phyloP scores from a whole-genome alignment of 1,284 basidiomycete species.

The Ganoderma lingzhi region DNA sequence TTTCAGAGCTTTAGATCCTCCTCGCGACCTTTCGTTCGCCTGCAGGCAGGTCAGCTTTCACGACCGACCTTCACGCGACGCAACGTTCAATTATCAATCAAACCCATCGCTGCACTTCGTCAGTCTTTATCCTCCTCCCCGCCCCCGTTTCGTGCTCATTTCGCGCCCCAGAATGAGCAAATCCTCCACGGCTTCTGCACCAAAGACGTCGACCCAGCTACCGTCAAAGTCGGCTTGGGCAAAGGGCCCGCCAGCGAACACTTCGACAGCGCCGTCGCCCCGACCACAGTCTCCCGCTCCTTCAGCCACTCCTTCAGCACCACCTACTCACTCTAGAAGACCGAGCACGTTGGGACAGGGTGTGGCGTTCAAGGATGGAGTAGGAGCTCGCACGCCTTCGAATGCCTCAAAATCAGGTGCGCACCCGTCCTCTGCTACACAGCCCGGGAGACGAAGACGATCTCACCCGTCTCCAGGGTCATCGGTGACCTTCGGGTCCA shows the following conservation, averaged over 20 bases:
- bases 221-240: constrained; percentile 83
- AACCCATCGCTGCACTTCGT: constrained; percentile 61
- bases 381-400: constrained; percentile 46
- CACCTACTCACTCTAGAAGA: constrained; percentile 70
- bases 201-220: constrained; percentile 75
- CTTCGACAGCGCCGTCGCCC: constrained; percentile 63
- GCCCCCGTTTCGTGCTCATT: constrained; percentile 24
- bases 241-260: constrained; percentile 76
- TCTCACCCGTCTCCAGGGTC: constrained; percentile 52
- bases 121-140: constrained; percentile 41
- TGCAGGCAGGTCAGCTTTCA: constrained; percentile 91
- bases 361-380: constrained; percentile 78
- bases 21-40: constrained; percentile 65
- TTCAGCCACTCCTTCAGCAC: constrained; percentile 53
- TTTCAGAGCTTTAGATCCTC: constrained; percentile 37
- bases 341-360: constrained; percentile 75
- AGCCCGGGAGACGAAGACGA: constrained; percentile 12
- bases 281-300: constrained; percentile 81
- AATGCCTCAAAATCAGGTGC: constrained; percentile 68
- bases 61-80: constrained; percentile 75
- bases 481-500: constrained; percentile 84
- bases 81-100: constrained; percentile 52
- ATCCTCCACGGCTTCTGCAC: constrained; percentile 73
- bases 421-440: constrained; percentile 29
- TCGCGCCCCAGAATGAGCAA: constrained; percentile 81